Evolutionary conservation across 495 filamentous ascomycete species (phyloP).

Genomic region (Xylaria scruposa): DNA sequence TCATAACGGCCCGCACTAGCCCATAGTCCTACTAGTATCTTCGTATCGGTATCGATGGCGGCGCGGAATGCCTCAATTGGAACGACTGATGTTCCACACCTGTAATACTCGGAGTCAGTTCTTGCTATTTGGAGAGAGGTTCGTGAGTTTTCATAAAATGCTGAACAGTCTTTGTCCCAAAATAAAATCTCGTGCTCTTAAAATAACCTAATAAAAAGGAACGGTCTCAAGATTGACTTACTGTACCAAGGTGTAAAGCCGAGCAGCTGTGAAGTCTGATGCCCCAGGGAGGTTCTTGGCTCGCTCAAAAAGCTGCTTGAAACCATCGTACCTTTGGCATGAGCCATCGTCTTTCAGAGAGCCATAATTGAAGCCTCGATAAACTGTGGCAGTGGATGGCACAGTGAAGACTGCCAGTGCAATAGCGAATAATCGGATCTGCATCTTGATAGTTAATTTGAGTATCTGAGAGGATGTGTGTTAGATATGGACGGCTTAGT

Average conservation of each 20-base stretch:
- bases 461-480: not conserved
- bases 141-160: not conserved
- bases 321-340: constrained; percentile 64
- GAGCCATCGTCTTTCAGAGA: constrained; percentile 61
- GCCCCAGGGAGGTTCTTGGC: constrained; percentile 70
- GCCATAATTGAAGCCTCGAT: constrained; percentile 79
- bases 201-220: not conserved
- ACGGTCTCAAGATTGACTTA: not conserved
- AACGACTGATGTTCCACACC: constrained; percentile 49
- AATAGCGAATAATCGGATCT: constrained; percentile 28
- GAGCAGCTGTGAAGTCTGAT: constrained; percentile 70
- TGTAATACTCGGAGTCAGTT: not conserved
- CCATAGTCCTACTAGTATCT: constrained; percentile 74
- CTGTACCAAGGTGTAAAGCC: constrained; percentile 49
- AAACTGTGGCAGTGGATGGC: constrained; percentile 33
- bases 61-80: constrained; percentile 68
- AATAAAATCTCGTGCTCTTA: not conserved
- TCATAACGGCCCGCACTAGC: constrained; percentile 62
- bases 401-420: constrained; percentile 24
- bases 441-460: constrained; percentile 28
- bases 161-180: not conserved
- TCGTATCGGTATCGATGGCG: constrained; percentile 68
- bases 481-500: not conserved
- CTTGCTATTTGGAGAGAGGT: not conserved
- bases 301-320: constrained; percentile 65